A percentile compares a stretch with the other conserved stretches of the same genome.
These are phyloP conservation scores for Coniferiporia weirii DNA, from an alignment of 1,284 basidiomycete genomes.

Conservation along the genomic window DNA sequence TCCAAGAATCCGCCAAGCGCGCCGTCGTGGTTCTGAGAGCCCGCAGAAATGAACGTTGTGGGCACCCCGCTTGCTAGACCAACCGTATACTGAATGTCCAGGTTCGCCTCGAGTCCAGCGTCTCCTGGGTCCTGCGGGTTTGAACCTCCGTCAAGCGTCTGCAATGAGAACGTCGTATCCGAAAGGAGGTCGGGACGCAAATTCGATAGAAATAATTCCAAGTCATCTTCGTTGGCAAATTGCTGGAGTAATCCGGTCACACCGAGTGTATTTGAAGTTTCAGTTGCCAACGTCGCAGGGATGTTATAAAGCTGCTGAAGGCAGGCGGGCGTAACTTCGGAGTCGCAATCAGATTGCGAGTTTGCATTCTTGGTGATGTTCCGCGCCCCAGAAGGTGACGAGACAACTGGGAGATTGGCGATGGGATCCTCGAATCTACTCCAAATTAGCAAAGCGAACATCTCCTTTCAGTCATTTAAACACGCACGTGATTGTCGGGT, in stretches of 20 bases:
- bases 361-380: conserved; percentile 9
- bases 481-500: conserved; percentile 25
- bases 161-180: conserved; percentile 15
- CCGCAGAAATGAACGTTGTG: conserved; percentile 23
- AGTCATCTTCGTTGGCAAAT: conserved; percentile 21
- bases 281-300: conserved; percentile 19
- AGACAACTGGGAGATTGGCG: conserved; percentile 14
- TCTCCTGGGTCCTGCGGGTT: conserved; percentile 20
- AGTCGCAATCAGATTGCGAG: conserved; percentile 16
- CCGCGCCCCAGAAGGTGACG: conserved; percentile 5
- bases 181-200: conserved; percentile 20
- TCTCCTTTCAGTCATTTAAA: not conserved
- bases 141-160: conserved; percentile 22
- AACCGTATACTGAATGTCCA: conserved; percentile 36
- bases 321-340: conserved; percentile 19
- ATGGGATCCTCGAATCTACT: conserved; percentile 16
- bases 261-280: conserved; percentile 17
- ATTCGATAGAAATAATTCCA: conserved; percentile 14
- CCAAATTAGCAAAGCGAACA: not conserved
- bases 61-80: conserved; percentile 24
- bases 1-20: conserved; percentile 28
- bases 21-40: conserved; percentile 19
- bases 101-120: conserved; percentile 29
- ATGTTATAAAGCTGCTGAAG: conserved; percentile 21
- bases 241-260: conserved; percentile 23